Evolutionary conservation across 179 eudicot species (phyloP).

Genomic region (Camellia oleifera): DNA sequence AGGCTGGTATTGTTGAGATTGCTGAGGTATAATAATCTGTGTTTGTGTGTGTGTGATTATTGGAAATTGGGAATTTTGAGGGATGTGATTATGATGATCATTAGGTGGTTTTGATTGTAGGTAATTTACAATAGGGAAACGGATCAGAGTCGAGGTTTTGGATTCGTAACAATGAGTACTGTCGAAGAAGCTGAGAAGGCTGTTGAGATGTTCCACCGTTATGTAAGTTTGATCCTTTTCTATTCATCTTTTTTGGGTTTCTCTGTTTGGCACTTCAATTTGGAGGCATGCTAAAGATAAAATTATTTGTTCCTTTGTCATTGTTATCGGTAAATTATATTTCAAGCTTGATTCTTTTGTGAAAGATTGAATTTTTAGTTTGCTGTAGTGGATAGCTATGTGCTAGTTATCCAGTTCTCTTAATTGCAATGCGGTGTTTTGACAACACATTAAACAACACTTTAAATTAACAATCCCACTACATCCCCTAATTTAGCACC

Average conservation of each 20-base stretch:
- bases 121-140: constrained; percentile 88
- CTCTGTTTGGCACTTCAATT: background rate
- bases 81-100: background rate
- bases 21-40: constrained; percentile 50
- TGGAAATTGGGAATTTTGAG: background rate
- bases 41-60: background rate
- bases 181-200: constrained; percentile 93
- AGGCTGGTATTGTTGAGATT: constrained; percentile 82
- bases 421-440: background rate
- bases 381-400: background rate
- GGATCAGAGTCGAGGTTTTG: constrained; percentile 85
- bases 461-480: too few relatives aligned
- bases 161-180: constrained; percentile 92
- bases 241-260: background rate
- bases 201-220: constrained; percentile 72
- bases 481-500: too few relatives aligned
- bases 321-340: background rate
- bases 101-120: constrained; percentile 31
- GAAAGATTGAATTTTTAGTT: background rate
- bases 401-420: background rate
- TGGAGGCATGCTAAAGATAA: background rate
- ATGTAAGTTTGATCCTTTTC: constrained; percentile 45
- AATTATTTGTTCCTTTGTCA: background rate
- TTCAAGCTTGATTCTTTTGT: constrained; percentile 1
- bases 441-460: background rate